Base-by-base conservation (phyloP, 352 stramenopile genomes). In the Pythium phragmiticola region DNA sequence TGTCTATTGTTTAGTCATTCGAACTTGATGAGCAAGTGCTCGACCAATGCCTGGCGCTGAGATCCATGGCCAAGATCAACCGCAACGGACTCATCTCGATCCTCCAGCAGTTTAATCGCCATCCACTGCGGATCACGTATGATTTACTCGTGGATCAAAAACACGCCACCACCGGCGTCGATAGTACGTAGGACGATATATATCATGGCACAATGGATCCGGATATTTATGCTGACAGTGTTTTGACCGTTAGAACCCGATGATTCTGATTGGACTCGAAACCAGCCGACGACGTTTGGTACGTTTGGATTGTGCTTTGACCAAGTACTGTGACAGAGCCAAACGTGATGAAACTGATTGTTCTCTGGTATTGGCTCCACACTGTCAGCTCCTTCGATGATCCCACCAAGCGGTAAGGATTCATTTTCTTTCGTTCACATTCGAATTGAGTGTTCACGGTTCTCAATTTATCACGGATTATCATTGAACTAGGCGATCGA, bases 131-230 rank as follows among this genome's bases (percentile, higher is more conserved):
- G 46, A 96, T 98, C 69, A 88, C 93, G 6, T 99, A 99, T 72
- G 97, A 99, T 69, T 78, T 99, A 5, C 96, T 99, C 57, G 80
- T 99, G 43, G 97, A 99, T 72, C 95, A 99, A 75, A 99, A 99
- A 75, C 97, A 98, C 54, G 97, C 96, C 7, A 93, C 96, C 60
- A 93, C 98, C 45, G 88, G 95, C 41, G 95, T 98, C 33, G 81
- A 92, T 57, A 83, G 85, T 94, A 60, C 14, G 39, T 12, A 17
- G 4, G 7, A 21, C 21, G 21, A 21, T 21, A 21, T 21, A 21
- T 21, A 21, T 21, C 21, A 21, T 21, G 21, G 21, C 21, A 21
- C 21, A 21, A 21, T 21, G 21, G 21, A 21, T 21, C 21, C 21
- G 21, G 21, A 1, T 21, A 21, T 21, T 21, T 21, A 21, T 21